phyloP scores from a whole-genome alignment of 225 moss, liverwort and hornwort species.

The Lunularia cruciata region DNA sequence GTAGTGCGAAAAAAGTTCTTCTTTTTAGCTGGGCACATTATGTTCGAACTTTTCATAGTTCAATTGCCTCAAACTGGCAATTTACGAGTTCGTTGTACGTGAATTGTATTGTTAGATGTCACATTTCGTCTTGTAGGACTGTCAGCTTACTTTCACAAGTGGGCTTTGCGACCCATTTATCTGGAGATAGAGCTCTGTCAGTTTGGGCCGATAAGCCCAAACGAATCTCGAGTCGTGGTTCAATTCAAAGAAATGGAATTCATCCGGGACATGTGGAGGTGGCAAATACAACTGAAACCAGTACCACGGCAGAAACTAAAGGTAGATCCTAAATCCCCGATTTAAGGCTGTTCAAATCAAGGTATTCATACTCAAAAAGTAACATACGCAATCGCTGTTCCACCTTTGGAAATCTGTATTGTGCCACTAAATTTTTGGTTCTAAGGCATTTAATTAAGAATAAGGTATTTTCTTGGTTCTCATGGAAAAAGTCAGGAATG shows the following conservation, averaged over 20 bases:
- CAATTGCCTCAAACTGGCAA: background rate
- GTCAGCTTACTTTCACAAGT: background rate
- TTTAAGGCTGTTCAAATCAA: no score
- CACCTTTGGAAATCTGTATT: no score
- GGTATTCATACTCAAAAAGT: background rate
- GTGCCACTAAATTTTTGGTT: no score
- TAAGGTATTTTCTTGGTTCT: no score
- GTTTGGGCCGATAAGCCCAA: background rate
- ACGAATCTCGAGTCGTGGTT: background rate
- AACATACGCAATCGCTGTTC: no score
- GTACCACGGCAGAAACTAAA: background rate
- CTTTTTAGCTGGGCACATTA: background rate
- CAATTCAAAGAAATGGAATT: no score
- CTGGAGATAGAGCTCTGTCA: background rate
- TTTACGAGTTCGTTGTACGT: background rate
- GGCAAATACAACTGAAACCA: conserved; percentile 4
- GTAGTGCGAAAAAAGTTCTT: background rate
- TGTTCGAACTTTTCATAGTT: background rate
- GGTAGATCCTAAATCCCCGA: background rate
- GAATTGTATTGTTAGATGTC: background rate
- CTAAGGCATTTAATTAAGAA: no score
- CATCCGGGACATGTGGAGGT: background rate
- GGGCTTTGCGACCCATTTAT: background rate
- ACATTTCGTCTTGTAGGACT: background rate
- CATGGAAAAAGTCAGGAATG: background rate